A percentile compares a stretch with the other conserved stretches of the same genome.
These are phyloP conservation scores for Gyrodon lividus DNA, from an alignment of 768 basidiomycete genomes.

Conservation along the genomic window DNA sequence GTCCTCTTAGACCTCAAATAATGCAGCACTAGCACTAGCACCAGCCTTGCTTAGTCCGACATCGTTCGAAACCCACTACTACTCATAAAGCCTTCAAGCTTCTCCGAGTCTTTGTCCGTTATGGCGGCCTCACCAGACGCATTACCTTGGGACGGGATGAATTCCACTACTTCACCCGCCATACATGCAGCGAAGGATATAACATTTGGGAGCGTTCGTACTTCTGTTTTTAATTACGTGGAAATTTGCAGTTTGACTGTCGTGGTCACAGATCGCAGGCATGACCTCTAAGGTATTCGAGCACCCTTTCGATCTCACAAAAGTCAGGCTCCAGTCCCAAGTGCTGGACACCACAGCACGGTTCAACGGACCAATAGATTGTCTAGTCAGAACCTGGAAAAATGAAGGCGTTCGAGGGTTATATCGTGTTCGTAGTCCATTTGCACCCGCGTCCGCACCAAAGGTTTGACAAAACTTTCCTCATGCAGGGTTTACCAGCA, in stretches of 20 bases:
- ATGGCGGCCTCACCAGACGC: conserved; percentile 17
- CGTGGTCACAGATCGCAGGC: conserved; percentile 63
- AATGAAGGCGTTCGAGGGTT: conserved; percentile 83
- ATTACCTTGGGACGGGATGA: conserved; percentile 14
- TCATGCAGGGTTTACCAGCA: conserved; percentile 77
- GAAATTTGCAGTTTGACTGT: not conserved
- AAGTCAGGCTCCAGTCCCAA: conserved; percentile 92
- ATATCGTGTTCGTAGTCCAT: conserved; percentile 65
- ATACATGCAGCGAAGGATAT: conserved; percentile 44
- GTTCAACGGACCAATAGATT: conserved; percentile 87
- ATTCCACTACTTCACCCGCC: conserved; percentile 14
- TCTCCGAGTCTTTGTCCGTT: not conserved
- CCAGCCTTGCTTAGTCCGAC: not conserved
- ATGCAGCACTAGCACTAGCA: conserved; percentile 20
- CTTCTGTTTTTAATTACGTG: not conserved
- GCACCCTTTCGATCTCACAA: conserved; percentile 94
- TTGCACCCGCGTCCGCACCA: not conserved
- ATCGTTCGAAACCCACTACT: not conserved
- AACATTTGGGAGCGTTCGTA: conserved; percentile 56
- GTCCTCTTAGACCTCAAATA: conserved; percentile 17
- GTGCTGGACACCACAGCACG: conserved; percentile 66
- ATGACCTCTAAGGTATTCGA: conserved; percentile 86
- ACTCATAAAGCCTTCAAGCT: not conserved
- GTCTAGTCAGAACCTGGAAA: conserved; percentile 75
- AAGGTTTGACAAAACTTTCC: conserved; percentile 1